These are phyloP conservation scores for Penicillium turbatum DNA, from an alignment of 495 filamentous ascomycete genomes.

Conservation along the genomic window DNA sequence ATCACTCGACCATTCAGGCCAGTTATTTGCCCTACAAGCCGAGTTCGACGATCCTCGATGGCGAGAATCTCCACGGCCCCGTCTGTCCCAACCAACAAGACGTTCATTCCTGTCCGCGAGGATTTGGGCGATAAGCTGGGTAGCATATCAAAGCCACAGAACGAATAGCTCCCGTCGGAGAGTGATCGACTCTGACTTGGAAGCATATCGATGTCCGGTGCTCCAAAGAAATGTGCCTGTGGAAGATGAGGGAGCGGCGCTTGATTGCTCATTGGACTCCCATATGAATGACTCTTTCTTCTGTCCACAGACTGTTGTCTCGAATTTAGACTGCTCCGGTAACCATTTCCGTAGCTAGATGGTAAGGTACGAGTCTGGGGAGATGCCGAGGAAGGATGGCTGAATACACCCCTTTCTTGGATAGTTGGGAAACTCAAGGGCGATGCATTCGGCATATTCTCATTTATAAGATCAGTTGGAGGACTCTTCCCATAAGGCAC, in stretches of 20 bases:
- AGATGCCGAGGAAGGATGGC: slow-evolving; percentile 47
- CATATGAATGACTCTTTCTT: slow-evolving; percentile 44
- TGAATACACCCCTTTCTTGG: slow-evolving; percentile 44
- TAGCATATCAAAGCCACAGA: slow-evolving; percentile 75
- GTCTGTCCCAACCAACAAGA: slow-evolving; percentile 72
- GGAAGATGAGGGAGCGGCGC: slow-evolving; percentile 78
- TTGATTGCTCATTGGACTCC: slow-evolving; percentile 40
- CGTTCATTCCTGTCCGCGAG: slow-evolving; percentile 55
- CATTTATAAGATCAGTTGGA: slow-evolving; percentile 42
- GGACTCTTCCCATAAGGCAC: slow-evolving; percentile 50
- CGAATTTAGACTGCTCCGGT: slow-evolving; percentile 32
- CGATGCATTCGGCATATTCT: slow-evolving; percentile 40
- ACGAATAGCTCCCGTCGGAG: slow-evolving; percentile 62
- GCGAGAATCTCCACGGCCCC: slow-evolving; percentile 67
- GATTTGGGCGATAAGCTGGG: slow-evolving; percentile 44
- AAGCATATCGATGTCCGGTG: slow-evolving; percentile 52
- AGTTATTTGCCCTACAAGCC: slow-evolving; percentile 61
- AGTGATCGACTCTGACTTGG: slow-evolving; percentile 20
- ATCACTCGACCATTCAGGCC: slow-evolving; percentile 76
- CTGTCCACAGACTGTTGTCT: slow-evolving; percentile 41
- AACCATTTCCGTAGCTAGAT: slow-evolving; percentile 43
- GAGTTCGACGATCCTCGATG: slow-evolving; percentile 62
- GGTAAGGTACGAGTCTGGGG: slow-evolving; percentile 44
- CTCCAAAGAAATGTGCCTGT: slow-evolving; percentile 66
- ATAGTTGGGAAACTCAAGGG: slow-evolving; percentile 39